Conservation (phyloP, 257 asterid species). For the Sherardia arvensis region DNA sequence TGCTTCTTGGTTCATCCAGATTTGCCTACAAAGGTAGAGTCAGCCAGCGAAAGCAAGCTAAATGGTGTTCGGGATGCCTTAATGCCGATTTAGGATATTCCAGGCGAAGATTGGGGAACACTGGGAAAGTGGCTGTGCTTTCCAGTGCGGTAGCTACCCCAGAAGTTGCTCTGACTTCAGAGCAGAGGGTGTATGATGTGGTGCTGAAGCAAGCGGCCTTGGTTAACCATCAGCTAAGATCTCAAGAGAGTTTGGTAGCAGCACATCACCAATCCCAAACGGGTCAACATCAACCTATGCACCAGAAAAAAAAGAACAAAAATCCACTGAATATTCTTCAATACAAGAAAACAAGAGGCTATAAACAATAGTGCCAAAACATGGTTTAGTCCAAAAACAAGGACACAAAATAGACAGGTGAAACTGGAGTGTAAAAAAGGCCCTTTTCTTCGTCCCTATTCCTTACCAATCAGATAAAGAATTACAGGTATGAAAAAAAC, state of each 20-base stretch:
- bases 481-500: too few species aligned
- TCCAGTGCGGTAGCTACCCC: slow-evolving; percentile 62
- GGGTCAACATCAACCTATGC: too few species aligned
- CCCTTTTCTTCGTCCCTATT: too few species aligned
- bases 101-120: slow-evolving; percentile 24
- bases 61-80: slow-evolving; percentile 24
- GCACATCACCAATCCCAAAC: too few species aligned
- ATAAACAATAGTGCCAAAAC: too few species aligned
- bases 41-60: slow-evolving; percentile 31
- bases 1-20: slow-evolving; percentile 31
- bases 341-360: too few species aligned
- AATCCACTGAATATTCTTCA: too few species aligned
- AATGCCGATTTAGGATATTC: slow-evolving; percentile 32
- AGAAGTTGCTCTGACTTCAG: slow-evolving; percentile 60
- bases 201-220: slow-evolving; percentile 90
- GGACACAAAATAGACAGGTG: too few species aligned
- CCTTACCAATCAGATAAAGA: too few species aligned
- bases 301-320: too few species aligned
- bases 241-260: slow-evolving; percentile 33
- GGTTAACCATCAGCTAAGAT: slow-evolving; percentile 46
- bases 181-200: slow-evolving; percentile 91
- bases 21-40: slow-evolving; percentile 24
- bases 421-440: too few species aligned
- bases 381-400: too few species aligned
- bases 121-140: slow-evolving; percentile 25